A percentile compares a stretch with the other conserved stretches of the same genome.
Evolutionary conservation across 257 asterid species (phyloP).

Genomic region (Solanum lignicaule): DNA sequence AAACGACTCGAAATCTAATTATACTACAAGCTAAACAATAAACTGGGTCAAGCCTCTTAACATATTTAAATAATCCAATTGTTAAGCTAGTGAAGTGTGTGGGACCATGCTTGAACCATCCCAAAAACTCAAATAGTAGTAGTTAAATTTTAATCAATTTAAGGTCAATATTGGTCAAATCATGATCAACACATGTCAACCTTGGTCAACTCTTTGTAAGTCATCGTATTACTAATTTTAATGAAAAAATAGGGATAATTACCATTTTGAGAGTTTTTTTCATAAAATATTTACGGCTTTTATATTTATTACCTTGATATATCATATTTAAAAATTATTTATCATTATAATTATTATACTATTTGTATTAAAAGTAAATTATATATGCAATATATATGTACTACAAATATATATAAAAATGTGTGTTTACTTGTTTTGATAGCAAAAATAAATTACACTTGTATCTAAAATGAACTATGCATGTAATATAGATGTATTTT

Average conservation of each 20-base stretch:
- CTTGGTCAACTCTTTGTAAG: background rate
- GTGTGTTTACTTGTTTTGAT: background rate
- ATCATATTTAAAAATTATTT: no score
- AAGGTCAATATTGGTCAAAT: background rate
- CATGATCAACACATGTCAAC: background rate
- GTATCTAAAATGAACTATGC: no score
- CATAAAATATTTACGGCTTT: no score
- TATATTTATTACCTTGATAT: background rate
- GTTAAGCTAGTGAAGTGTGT: background rate
- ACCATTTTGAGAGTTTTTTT: no score
- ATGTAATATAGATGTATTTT: no score
- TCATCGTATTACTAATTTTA: background rate
- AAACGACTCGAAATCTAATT: background rate
- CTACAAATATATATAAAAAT: no score
- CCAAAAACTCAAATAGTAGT: background rate
- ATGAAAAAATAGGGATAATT: background rate
- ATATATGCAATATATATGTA: background rate
- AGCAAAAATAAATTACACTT: background rate
- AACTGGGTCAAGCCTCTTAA: background rate
- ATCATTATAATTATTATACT: no score
- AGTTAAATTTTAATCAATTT: background rate
- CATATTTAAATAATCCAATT: background rate
- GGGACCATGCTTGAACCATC: background rate
- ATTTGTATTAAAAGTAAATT: background rate
- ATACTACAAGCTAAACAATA: background rate